Evolutionary conservation across 2,329 filamentous ascomycete genomes (phyloP), one percentile per base, ranked within the genome.

Genomic region (Stemphylium lycopersici): DNA sequence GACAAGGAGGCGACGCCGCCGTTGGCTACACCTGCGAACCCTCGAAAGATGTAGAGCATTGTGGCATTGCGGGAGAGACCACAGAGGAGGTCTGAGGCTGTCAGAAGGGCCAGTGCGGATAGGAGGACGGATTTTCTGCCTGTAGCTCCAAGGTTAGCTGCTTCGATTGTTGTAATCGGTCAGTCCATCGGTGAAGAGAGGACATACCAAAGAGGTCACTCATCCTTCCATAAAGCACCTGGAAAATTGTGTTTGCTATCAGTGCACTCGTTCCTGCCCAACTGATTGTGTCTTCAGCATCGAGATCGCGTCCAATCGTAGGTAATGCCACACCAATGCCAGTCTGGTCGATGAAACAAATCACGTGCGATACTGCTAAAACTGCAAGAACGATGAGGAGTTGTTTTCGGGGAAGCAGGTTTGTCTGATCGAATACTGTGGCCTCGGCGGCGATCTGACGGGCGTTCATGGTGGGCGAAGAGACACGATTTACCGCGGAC

Each of bases 41-140:
- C 86, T 32, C 86, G 79, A 65, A 87, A 87, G 16, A 83, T 77
- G 70, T 87, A 88, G 22, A 89, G 80, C 77, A 84, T 83, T 16
- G 81, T 77, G 1, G 81, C 78, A 52, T 79, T 85, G 34, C 79
- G 76, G 0, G 83, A 78, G 22, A 88, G 76, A 1, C 83, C 83
- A 64, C 85, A 88, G 1, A 86, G 74, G 43, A 89, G 69, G 65
- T 87, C 84, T 2, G 81, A 83, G 12, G 87, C 51, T 6, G 79
- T 77, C 4, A 89, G 73, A 11, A 86, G 69, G 0, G 76, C 75
- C 6, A 87, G 70, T 1, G 83, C 82, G 1, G 76, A 77, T 2
- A 88, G 66, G 46, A 84, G 83, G 6, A 88, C 59, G 12, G 48
- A 48, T 54, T 57, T 63, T 44, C 62, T 48, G 22, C 58, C 58